A percentile compares a stretch with the other conserved stretches of the same genome.
These are phyloP conservation scores for Mercurialis annua DNA, from an alignment of 345 rosid species.

Conservation along the genomic window DNA sequence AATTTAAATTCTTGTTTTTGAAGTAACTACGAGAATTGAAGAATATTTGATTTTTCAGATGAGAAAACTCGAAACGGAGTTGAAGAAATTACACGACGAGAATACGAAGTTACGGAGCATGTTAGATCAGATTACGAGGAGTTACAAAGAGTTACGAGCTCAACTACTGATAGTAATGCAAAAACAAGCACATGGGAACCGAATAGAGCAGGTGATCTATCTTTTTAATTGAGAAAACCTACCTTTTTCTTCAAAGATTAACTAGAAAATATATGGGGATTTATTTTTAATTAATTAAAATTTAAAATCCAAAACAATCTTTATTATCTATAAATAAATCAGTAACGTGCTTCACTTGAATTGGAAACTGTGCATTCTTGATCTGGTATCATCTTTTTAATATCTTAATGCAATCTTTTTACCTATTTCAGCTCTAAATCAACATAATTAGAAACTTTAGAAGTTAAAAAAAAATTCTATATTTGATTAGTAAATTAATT, in stretches of 20 bases:
- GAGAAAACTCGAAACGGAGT: constrained; percentile 41
- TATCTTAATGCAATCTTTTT: constrained; percentile 3
- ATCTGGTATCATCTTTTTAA: constrained; percentile 13
- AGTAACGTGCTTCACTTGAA: constrained; percentile 35
- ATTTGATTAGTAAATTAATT: background rate
- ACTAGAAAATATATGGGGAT: background rate
- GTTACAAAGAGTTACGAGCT: constrained; percentile 55
- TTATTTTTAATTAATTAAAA: background rate
- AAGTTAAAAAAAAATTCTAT: too few relatives aligned
- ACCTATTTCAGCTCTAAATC: constrained; percentile 4
- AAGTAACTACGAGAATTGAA: background rate
- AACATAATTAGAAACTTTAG: background rate
- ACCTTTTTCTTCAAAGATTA: background rate
- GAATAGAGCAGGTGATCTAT: constrained; percentile 37
- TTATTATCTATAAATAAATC: constrained; percentile 14
- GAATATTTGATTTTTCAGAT: constrained; percentile 28
- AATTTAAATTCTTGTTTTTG: background rate
- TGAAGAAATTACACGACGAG: constrained; percentile 62
- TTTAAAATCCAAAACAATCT: background rate
- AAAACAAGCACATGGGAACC: constrained; percentile 40
- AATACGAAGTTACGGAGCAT: constrained; percentile 53
- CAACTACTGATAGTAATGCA: constrained; percentile 58
- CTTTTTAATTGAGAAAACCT: background rate
- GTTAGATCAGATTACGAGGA: constrained; percentile 61
- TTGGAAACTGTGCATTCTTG: constrained; percentile 29